phyloP scores from a whole-genome alignment of 805 yeast genomes.

The Wickerhamiella parazyma region DNA sequence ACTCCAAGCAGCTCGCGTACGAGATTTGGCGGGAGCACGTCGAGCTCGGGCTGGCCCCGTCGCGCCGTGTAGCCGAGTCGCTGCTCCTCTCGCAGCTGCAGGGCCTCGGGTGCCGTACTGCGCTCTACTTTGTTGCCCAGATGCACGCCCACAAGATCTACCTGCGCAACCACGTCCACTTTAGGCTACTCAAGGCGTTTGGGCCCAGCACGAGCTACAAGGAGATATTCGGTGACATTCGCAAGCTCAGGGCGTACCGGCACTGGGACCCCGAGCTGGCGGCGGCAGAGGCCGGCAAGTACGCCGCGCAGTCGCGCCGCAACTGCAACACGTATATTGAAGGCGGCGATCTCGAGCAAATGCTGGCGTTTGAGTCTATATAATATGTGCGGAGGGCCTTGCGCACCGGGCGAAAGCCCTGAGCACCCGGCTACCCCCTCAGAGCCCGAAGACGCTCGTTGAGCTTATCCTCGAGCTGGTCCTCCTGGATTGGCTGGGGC shows the following conservation, averaged over 20 bases:
- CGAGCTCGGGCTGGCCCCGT: constrained; percentile 10
- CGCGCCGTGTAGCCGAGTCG: constrained; percentile 20
- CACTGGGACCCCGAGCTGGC: constrained; percentile 12
- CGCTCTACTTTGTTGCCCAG: constrained; percentile 18
- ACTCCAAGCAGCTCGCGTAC: constrained; percentile 20
- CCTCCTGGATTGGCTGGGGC: constrained; percentile 36
- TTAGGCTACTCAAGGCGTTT: constrained; percentile 9
- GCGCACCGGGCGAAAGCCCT: not conserved
- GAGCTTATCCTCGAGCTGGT: constrained; percentile 70
- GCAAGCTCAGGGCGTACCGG: not conserved
- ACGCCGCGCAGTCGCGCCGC: constrained; percentile 13
- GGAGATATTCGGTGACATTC: constrained; percentile 5
- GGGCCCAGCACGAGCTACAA: not conserved
- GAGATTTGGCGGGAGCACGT: constrained; percentile 19
- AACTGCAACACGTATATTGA: constrained; percentile 12
- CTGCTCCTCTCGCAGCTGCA: constrained; percentile 17
- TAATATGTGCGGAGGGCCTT: not conserved
- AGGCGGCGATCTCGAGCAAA: constrained; percentile 6
- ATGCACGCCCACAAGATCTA: constrained; percentile 18
- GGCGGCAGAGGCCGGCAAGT: constrained; percentile 8
- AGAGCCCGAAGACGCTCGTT: constrained; percentile 84
- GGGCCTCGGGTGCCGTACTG: constrained; percentile 16
- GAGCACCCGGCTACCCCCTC: constrained; percentile 31
- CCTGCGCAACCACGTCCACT: constrained; percentile 16
- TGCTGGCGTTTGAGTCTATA: constrained; percentile 15